Base-by-base conservation (phyloP, 208 protist species). In the Wallacemonas sp. region DNA sequence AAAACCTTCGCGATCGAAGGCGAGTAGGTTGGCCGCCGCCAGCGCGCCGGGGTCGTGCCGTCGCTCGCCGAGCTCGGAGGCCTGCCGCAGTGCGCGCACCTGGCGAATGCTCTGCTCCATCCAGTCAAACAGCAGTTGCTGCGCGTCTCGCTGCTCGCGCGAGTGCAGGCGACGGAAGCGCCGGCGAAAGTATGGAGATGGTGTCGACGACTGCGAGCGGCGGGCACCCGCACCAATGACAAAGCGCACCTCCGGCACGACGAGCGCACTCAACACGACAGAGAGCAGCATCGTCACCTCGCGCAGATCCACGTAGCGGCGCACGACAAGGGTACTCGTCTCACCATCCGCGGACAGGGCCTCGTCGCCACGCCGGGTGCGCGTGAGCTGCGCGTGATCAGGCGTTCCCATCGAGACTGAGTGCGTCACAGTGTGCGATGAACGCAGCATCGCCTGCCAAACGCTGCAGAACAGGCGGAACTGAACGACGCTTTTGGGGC, bases 271-370 rank as follows among this genome's bases (percentile, higher is more conserved):
- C 38, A 81, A 39, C 59, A 76, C 60, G 1, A 81, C 67, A 29
- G 19, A 55, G 10, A 73, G 67, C 29, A 76, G 53, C 58, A 67
- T 68, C 45, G 64, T 53, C 9, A 85, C 52, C 50, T 75, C 57
- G 4, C 70, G 73, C 45, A 69, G 52, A 21, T 85, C 79, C 0
- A 85, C 30, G 63, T 85, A 85, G 45, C 79, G 79, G 0, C 79
- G 79, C 2, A 54, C 30, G 0, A 81, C 67, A 37, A 78, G 79
- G 6, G 79, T 81, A 26, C 3, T 4, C 17, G 24, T 77, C 30
- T n/a, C 54, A 34, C n/a, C 46, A 69, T 1, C 37, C n/a, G n/a
- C n/a, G n/a, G n/a, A n/a, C n/a, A n/a, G n/a, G n/a, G n/a, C n/a
- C n/a, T n/a, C n/a, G n/a, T n/a, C n/a, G n/a, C n/a, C n/a, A n/a